A percentile compares a stretch with the other conserved stretches of the same genome.
These are phyloP conservation scores for Zymoseptoria brevis DNA, from an alignment of 2,329 filamentous ascomycete genomes.

Conservation along the genomic window DNA sequence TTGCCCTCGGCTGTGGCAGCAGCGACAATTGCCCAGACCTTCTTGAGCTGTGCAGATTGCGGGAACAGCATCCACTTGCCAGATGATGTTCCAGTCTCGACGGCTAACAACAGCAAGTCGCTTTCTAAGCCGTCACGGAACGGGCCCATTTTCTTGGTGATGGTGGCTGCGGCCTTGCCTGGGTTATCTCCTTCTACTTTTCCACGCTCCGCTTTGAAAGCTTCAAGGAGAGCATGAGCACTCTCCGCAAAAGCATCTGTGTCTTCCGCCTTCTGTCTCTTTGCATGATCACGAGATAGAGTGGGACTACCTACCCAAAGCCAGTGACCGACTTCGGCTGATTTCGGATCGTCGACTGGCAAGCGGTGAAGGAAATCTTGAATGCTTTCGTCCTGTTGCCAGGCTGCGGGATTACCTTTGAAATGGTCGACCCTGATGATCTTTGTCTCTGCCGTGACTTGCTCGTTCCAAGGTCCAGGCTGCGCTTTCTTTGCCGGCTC, in stretches of 20 bases:
- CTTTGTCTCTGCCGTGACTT: slow-evolving; percentile 9
- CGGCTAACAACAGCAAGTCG: slow-evolving; percentile 55
- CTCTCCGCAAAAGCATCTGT: slow-evolving; percentile 44
- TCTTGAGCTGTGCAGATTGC: slow-evolving; percentile 46
- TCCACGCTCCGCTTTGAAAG: slow-evolving; percentile 39
- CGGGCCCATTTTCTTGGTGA: slow-evolving; percentile 34
- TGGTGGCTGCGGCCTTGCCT: slow-evolving; percentile 37
- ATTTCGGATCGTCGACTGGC: slow-evolving; percentile 55
- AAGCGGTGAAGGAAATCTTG: slow-evolving; percentile 60
- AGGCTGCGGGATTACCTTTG: slow-evolving; percentile 45
- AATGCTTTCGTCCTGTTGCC: slow-evolving; percentile 57
- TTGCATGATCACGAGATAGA: slow-evolving; percentile 22
- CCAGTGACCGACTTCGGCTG: slow-evolving; percentile 49
- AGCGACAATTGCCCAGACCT: slow-evolving; percentile 59
- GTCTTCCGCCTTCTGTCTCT: slow-evolving; percentile 37
- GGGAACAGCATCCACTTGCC: slow-evolving; percentile 81
- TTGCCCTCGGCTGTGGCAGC: slow-evolving; percentile 59
- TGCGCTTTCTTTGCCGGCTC: background rate
- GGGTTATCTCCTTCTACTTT: slow-evolving; percentile 46
- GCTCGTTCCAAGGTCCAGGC: background rate
- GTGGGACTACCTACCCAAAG: slow-evolving; percentile 66
- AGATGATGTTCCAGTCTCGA: slow-evolving; percentile 48
- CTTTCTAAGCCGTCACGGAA: slow-evolving; percentile 39
- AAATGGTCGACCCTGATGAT: slow-evolving; percentile 50
- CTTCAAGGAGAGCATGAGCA: slow-evolving; percentile 48